Conservation (phyloP, 176 grass and related monocot species). For the Paspalum notatum region DNA sequence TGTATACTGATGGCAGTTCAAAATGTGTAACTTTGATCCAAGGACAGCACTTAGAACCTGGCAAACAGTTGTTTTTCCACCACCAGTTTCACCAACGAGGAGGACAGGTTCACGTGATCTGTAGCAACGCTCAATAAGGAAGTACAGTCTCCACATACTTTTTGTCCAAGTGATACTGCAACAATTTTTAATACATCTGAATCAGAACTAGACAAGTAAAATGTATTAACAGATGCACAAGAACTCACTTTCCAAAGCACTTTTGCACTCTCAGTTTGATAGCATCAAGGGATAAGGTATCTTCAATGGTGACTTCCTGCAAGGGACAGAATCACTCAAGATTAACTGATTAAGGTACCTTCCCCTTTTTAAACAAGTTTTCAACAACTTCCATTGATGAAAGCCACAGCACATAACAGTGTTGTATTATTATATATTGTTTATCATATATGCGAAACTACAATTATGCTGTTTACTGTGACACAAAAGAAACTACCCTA, state of each 20-base stretch:
- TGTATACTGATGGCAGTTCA: conserved; percentile 99
- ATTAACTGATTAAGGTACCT: conserved; percentile 7
- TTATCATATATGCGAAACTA: background rate
- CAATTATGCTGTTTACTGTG: background rate
- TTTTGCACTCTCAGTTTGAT: conserved; percentile 51
- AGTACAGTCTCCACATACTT: conserved; percentile 91
- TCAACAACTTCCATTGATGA: background rate
- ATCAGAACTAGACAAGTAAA: conserved; percentile 2
- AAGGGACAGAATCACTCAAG: conserved; percentile 28
- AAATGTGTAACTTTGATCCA: conserved; percentile 74
- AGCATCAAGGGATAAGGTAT: conserved; percentile 48
- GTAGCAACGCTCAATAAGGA: conserved; percentile 92
- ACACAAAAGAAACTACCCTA: conserved; percentile 17
- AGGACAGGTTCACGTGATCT: conserved; percentile 89
- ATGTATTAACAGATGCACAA: conserved; percentile 17
- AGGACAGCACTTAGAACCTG: conserved; percentile 81
- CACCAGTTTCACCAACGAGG: conserved; percentile 95
- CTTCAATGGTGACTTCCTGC: conserved; percentile 56
- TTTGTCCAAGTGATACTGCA: conserved; percentile 95
- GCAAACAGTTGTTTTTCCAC: conserved; percentile 96
- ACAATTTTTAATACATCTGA: conserved; percentile 5
- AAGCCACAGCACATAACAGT: background rate
- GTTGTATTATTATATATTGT: background rate
- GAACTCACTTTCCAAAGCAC: conserved; percentile 77
- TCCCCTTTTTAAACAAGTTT: background rate